phyloP scores from a whole-genome alignment of 805 yeast genomes.

The Blastobotrys parvus region DNA sequence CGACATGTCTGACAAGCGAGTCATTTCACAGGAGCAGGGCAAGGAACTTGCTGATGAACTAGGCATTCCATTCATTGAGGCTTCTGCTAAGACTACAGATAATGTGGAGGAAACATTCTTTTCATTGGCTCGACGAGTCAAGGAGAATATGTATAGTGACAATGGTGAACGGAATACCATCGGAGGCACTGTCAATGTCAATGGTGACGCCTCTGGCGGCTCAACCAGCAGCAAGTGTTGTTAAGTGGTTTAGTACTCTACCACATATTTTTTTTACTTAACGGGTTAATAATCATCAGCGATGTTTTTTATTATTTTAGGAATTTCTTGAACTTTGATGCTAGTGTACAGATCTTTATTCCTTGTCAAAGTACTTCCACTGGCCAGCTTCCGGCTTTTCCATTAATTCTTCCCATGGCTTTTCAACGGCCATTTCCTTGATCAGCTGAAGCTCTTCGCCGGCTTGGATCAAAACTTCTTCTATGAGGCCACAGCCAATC shows the following conservation, averaged over 20 bases:
- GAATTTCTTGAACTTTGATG: background rate
- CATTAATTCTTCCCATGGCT: slow-evolving; percentile 72
- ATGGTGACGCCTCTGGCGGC: slow-evolving; percentile 17
- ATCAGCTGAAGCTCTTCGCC: slow-evolving; percentile 68
- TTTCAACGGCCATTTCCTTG: slow-evolving; percentile 57
- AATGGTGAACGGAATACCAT: slow-evolving; percentile 17
- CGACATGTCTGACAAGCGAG: slow-evolving; percentile 83
- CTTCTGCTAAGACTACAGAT: slow-evolving; percentile 88
- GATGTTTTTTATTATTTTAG: background rate
- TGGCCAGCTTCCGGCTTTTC: slow-evolving; percentile 75
- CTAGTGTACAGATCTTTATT: background rate
- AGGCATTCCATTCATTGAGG: slow-evolving; percentile 87
- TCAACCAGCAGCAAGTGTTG: slow-evolving; percentile 26
- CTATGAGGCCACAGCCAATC: slow-evolving; percentile 78
- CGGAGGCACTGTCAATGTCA: slow-evolving; percentile 26
- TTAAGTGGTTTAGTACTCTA: no score
- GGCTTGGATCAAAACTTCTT: slow-evolving; percentile 76
- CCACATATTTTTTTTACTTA: no score
- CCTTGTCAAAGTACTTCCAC: slow-evolving; percentile 69
- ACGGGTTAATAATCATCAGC: no score
- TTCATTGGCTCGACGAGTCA: slow-evolving; percentile 77
- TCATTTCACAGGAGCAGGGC: slow-evolving; percentile 85
- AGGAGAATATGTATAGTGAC: slow-evolving; percentile 54
- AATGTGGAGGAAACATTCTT: slow-evolving; percentile 90
- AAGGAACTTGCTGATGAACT: slow-evolving; percentile 78